These are phyloP conservation scores for Vigna radiata DNA, from an alignment of 306 rosid genomes.

Conservation along the genomic window DNA sequence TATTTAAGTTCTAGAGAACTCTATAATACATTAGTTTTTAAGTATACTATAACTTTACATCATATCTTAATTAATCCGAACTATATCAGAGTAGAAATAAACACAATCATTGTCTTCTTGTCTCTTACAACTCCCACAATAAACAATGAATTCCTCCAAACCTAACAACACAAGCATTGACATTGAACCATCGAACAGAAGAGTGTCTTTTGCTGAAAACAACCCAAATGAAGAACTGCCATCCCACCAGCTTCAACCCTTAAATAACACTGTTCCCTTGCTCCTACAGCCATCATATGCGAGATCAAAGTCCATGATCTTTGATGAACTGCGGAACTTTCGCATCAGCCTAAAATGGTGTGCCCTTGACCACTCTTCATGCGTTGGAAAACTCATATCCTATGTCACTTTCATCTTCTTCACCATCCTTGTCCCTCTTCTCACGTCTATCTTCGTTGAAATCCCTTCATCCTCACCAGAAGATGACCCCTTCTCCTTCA, in stretches of 20 bases:
- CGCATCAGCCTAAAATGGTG: slow-evolving; percentile 80
- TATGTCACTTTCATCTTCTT: slow-evolving; percentile 61
- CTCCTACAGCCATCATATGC: slow-evolving; percentile 66
- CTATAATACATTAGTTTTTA: too few relatives aligned
- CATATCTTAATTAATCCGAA: too few relatives aligned
- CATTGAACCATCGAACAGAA: slow-evolving; percentile 42
- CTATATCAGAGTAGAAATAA: neutral
- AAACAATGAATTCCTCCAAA: slow-evolving; percentile 42
- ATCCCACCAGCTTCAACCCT: slow-evolving; percentile 22
- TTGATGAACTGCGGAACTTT: slow-evolving; percentile 69
- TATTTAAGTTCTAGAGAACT: too few relatives aligned
- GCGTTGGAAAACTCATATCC: slow-evolving; percentile 62
- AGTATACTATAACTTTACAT: too few relatives aligned
- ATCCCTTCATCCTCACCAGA: slow-evolving; percentile 49
- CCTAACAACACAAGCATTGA: slow-evolving; percentile 31
- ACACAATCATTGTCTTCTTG: neutral
- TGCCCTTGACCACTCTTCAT: slow-evolving; percentile 83
- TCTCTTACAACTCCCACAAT: neutral
- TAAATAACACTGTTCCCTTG: slow-evolving; percentile 51
- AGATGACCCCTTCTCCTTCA: slow-evolving; percentile 66
- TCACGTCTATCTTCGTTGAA: slow-evolving; percentile 49
- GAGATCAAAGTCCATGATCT: slow-evolving; percentile 58
- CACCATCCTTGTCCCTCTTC: slow-evolving; percentile 62
- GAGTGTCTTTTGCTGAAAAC: slow-evolving; percentile 35
- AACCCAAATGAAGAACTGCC: neutral